These are phyloP conservation scores for Capsicum baccatum DNA, from an alignment of 257 asterid genomes.

Conservation along the genomic window DNA sequence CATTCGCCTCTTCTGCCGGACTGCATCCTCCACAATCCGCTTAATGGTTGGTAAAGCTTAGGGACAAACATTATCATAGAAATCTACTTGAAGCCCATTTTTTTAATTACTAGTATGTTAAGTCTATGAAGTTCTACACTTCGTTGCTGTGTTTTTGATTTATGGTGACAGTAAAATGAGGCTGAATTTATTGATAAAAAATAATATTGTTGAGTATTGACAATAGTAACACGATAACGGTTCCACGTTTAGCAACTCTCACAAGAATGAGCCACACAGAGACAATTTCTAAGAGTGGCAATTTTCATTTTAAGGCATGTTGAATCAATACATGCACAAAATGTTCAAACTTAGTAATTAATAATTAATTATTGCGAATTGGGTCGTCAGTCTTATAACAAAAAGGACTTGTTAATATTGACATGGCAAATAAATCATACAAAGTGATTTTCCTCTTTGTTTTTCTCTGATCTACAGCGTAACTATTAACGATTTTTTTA, in stretches of 20 bases:
- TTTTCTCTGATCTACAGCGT: too few relatives aligned
- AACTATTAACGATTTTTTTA: too few relatives aligned
- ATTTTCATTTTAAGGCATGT: not conserved
- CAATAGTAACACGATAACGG: not conserved
- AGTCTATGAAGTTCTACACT: not conserved
- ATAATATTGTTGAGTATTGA: not conserved
- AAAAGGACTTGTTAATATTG: not conserved
- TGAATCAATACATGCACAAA: not conserved
- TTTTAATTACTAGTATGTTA: not conserved
- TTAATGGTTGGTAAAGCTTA: constrained; percentile 45
- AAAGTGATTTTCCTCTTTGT: not conserved
- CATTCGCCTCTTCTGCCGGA: constrained; percentile 44
- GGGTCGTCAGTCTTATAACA: not conserved
- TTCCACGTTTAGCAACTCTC: not conserved
- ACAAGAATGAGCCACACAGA: not conserved
- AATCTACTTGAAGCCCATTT: not conserved
- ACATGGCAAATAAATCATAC: not conserved
- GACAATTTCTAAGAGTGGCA: not conserved
- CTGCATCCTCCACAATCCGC: constrained; percentile 43
- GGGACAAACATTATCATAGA: constrained; percentile 32
- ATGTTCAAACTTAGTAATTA: not conserved
- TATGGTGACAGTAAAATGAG: not conserved
- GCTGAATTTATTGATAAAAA: not conserved
- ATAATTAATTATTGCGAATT: not conserved
- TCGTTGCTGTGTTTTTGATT: not conserved